Evolutionary conservation across 108 stramenopile genomes (phyloP).

Genomic region (Conticribra guillardii): DNA sequence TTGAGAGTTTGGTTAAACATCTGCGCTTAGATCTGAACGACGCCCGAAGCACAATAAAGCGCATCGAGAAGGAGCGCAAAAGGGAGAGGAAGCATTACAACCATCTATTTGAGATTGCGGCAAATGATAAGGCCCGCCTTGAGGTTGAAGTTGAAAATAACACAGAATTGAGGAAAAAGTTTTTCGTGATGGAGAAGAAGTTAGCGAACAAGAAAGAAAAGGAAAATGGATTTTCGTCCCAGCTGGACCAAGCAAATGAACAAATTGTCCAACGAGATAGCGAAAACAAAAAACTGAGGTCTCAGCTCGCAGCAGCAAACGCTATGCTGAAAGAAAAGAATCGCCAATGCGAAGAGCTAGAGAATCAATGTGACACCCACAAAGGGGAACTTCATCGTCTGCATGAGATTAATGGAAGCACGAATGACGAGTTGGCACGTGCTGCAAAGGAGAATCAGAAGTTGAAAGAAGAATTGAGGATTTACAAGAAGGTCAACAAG

Average conservation of each 20-base stretch:
- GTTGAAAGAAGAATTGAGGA: neutral
- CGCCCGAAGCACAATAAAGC: slow-evolving; percentile 7
- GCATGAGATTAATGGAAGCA: neutral
- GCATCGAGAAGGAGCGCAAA: slow-evolving; percentile 12
- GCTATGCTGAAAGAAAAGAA: neutral
- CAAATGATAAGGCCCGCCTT: neutral
- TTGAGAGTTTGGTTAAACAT: neutral
- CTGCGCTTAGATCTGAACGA: slow-evolving; percentile 14
- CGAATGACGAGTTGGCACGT: neutral
- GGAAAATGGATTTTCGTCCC: slow-evolving; percentile 4
- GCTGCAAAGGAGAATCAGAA: neutral
- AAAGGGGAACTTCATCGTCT: neutral
- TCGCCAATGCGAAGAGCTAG: neutral
- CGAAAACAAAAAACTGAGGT: neutral
- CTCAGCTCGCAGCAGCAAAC: slow-evolving; percentile 1
- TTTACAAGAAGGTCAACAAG: neutral
- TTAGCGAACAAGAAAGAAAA: neutral
- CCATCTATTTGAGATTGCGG: neutral
- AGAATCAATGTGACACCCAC: neutral
- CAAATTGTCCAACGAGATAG: neutral
- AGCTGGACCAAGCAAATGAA: slow-evolving; percentile 3
- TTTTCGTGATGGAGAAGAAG: slow-evolving; percentile 18
- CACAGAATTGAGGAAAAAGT: slow-evolving; percentile 10
- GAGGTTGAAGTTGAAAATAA: slow-evolving; percentile 5
- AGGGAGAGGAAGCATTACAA: slow-evolving; percentile 10